Evolutionary conservation across 441 rosid species (phyloP).

Genomic region (Hypseocharis bilobata): DNA sequence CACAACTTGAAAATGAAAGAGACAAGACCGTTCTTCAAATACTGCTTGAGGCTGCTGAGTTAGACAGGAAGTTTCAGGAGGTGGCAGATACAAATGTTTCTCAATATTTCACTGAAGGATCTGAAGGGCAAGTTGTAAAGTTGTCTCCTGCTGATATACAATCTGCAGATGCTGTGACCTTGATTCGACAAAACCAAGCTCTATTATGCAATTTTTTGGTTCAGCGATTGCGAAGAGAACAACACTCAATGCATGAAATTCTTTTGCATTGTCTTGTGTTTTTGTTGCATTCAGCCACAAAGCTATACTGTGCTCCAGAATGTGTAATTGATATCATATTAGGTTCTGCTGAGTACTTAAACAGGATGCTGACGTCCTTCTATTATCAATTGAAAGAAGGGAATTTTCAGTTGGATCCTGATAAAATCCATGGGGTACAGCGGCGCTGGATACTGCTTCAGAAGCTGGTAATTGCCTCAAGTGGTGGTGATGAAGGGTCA

Average conservation of each 20-base stretch:
- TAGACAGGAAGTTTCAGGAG: slow-evolving; percentile 47
- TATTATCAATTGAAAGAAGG: slow-evolving; percentile 45
- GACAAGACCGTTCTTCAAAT: slow-evolving; percentile 65
- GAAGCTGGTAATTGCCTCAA: slow-evolving; percentile 63
- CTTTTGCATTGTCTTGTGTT: slow-evolving; percentile 66
- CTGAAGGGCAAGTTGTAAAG: slow-evolving; percentile 38
- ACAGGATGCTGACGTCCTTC: slow-evolving; percentile 41
- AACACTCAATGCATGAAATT: slow-evolving; percentile 61
- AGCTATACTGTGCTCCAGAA: slow-evolving; percentile 50
- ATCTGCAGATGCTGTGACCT: slow-evolving; percentile 63
- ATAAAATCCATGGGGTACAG: slow-evolving; percentile 38
- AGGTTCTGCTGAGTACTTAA: slow-evolving; percentile 54
- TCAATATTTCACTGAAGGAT: slow-evolving; percentile 29
- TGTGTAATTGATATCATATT: slow-evolving; percentile 52
- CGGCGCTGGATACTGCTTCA: slow-evolving; percentile 66
- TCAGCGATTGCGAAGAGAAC: slow-evolving; percentile 51
- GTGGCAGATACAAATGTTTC: slow-evolving; percentile 24
- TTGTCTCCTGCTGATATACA: slow-evolving; percentile 45
- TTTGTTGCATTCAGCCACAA: slow-evolving; percentile 59
- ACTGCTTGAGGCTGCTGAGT: slow-evolving; percentile 66
- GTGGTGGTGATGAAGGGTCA: slow-evolving; percentile 46
- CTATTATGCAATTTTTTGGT: slow-evolving; percentile 55
- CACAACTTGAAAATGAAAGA: slow-evolving; percentile 55
- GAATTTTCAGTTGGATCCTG: slow-evolving; percentile 37
- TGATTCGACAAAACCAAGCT: slow-evolving; percentile 73